Evolutionary conservation across 2,329 filamentous ascomycete genomes (phyloP).

Genomic region (Reticulascus tulasneorum): DNA sequence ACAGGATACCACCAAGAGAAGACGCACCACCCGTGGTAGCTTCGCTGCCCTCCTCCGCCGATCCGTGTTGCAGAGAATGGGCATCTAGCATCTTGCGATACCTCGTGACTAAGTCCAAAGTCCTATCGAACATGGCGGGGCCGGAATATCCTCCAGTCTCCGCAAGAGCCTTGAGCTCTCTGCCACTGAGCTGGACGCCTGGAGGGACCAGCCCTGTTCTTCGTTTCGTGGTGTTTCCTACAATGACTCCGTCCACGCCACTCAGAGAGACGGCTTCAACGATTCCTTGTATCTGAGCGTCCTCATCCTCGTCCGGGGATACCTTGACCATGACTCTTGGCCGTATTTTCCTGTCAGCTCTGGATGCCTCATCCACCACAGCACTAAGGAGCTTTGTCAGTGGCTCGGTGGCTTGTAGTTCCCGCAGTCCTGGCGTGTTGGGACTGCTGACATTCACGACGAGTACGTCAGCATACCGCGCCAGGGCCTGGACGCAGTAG

Average conservation of each 20-base stretch:
- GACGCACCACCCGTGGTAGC: constrained; percentile 22
- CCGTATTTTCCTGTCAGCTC: constrained; percentile 64
- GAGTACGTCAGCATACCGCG: constrained; percentile 87
- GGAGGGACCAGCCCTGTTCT: constrained; percentile 67
- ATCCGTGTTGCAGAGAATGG: constrained; percentile 33
- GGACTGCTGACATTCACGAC: constrained; percentile 97
- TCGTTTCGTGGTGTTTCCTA: constrained; percentile 93
- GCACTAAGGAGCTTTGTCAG: constrained; percentile 75
- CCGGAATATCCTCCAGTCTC: constrained; percentile 90
- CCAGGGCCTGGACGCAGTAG: constrained; percentile 80
- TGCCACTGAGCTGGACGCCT: constrained; percentile 58
- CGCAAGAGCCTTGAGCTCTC: constrained; percentile 64
- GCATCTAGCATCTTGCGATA: constrained; percentile 70
- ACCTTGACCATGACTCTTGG: constrained; percentile 97
- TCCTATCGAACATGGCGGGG: constrained; percentile 80
- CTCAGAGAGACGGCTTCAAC: constrained; percentile 78
- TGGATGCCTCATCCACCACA: constrained; percentile 74
- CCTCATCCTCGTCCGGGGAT: constrained; percentile 87
- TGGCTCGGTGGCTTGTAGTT: constrained; percentile 80
- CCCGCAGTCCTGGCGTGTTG: constrained; percentile 87
- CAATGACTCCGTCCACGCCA: constrained; percentile 91
- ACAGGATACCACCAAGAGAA: constrained; percentile 27
- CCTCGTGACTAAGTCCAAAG: constrained; percentile 70
- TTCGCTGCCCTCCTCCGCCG: constrained; percentile 23
- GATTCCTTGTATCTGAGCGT: constrained; percentile 81